Evolutionary conservation across 2,329 filamentous ascomycete species (phyloP).

Genomic region (Diaporthe citriasiana): DNA sequence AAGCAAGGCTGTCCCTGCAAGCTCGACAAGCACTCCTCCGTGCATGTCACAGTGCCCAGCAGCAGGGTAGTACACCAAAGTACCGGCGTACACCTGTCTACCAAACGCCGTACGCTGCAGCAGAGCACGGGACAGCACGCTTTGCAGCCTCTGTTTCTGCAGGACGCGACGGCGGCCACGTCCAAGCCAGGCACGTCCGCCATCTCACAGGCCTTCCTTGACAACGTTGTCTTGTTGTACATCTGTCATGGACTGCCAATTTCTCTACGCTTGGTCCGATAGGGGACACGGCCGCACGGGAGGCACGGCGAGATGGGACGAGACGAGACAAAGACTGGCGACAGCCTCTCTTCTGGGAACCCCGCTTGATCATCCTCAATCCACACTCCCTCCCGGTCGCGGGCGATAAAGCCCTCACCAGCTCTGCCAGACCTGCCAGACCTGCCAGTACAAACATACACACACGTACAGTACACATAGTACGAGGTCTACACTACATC

Average conservation of each 20-base stretch:
- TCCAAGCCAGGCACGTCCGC: conserved; percentile 1
- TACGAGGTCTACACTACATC: background rate
- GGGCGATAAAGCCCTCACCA: conserved; percentile 23
- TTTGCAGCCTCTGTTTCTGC: conserved; percentile 15
- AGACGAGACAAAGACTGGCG: conserved; percentile 22
- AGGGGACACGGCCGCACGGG: conserved; percentile 3
- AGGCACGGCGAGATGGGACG: conserved; percentile 5
- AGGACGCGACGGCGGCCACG: background rate
- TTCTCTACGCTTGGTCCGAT: background rate
- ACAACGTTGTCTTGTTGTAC: background rate
- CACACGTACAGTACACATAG: background rate
- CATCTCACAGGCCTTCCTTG: conserved; percentile 4
- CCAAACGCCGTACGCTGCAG: too few species aligned
- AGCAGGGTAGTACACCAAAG: background rate
- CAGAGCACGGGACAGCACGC: conserved; percentile 22
- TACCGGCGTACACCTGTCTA: background rate
- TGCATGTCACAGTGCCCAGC: conserved; percentile 22
- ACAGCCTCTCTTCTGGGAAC: conserved; percentile 29
- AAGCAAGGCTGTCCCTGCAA: conserved; percentile 37
- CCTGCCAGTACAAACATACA: background rate
- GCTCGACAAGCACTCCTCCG: conserved; percentile 27
- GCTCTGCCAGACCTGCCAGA: background rate
- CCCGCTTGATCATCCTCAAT: conserved; percentile 29
- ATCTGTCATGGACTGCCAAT: background rate
- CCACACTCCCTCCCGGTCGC: conserved; percentile 25